These are phyloP conservation scores for Lactifluus volemus DNA, from an alignment of 768 basidiomycete genomes.

Conservation along the genomic window DNA sequence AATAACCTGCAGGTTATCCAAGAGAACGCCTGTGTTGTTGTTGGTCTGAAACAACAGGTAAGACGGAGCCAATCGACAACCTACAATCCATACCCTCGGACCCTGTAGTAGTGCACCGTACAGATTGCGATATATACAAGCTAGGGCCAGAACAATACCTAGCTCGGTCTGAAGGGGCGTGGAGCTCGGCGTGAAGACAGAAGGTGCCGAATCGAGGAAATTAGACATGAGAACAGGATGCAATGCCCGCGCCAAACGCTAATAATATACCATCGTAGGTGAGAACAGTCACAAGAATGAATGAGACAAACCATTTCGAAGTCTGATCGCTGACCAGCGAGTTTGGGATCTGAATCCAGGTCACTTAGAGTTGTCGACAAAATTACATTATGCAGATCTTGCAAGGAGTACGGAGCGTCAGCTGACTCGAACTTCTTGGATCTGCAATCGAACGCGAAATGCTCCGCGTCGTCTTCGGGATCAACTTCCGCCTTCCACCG, in stretches of 20 bases:
- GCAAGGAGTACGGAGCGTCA: slow-evolving; percentile 19
- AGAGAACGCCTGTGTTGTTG: slow-evolving; percentile 25
- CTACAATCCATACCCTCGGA: slow-evolving; percentile 29
- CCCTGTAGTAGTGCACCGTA: slow-evolving; percentile 49
- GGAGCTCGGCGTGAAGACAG: slow-evolving; percentile 65
- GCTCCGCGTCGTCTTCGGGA: slow-evolving; percentile 30
- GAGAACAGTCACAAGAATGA: neutral
- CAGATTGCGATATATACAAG: slow-evolving; percentile 48
- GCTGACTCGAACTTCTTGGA: slow-evolving; percentile 10
- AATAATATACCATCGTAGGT: neutral
- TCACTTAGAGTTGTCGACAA: slow-evolving; percentile 1
- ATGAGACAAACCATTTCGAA: neutral
- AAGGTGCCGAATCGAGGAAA: slow-evolving; percentile 80
- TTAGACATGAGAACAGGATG: slow-evolving; percentile 73
- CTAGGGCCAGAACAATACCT: slow-evolving; percentile 48
- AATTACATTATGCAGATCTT: slow-evolving; percentile 19
- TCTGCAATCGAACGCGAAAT: slow-evolving; percentile 20
- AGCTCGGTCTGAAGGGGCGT: slow-evolving; percentile 51
- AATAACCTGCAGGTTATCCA: slow-evolving; percentile 47
- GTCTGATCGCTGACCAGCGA: slow-evolving; percentile 16
- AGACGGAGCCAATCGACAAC: neutral
- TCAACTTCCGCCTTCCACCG: slow-evolving; percentile 32
- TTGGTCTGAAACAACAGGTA: neutral
- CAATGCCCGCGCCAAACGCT: slow-evolving; percentile 68
- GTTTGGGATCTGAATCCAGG: slow-evolving; percentile 9